Evolutionary conservation across 768 basidiomycete species (phyloP).

Genomic region (Hysterangium stoloniferum): DNA sequence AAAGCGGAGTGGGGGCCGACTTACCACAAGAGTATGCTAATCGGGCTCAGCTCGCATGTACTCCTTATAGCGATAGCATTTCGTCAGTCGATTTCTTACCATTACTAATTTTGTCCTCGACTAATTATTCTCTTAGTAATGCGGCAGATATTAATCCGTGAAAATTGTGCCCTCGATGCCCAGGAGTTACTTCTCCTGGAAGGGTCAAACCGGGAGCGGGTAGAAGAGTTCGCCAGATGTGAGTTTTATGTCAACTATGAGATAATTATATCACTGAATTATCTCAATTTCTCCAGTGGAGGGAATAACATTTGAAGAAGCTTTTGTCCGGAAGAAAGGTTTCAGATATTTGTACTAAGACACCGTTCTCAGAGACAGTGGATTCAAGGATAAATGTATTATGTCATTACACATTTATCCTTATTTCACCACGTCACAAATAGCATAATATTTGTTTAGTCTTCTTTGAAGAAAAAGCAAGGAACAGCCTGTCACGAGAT

Average conservation of each 20-base stretch:
- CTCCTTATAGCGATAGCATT: constrained; percentile 15
- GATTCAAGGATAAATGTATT: too few species aligned
- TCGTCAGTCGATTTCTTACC: constrained; percentile 12
- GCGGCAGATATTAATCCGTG: constrained; percentile 35
- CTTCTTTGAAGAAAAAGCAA: too few species aligned
- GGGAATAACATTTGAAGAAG: constrained; percentile 53
- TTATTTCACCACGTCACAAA: too few species aligned
- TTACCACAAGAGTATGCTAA: constrained; percentile 57
- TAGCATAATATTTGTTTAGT: too few species aligned
- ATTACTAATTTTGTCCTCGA: neutral
- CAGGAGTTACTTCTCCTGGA: constrained; percentile 38
- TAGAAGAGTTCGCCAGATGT: constrained; percentile 46
- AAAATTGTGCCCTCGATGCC: constrained; percentile 43
- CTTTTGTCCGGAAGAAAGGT: constrained; percentile 45
- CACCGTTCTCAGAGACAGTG: too few species aligned
- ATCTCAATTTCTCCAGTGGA: constrained; percentile 27
- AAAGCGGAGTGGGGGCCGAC: constrained; percentile 49
- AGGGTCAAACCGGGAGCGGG: constrained; percentile 38
- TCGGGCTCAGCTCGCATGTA: constrained; percentile 31
- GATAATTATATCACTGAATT: neutral
- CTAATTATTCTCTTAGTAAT: constrained; percentile 28
- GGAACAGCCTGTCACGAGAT: too few species aligned
- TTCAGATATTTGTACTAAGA: constrained; percentile 53
- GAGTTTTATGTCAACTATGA: neutral
- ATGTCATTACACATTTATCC: too few species aligned